Percentiles rank a stretch among this genome's conserved stretches.
phyloP scores from a whole-genome alignment of 352 stramenopile genomes.

The Aphanomyces astaci region DNA sequence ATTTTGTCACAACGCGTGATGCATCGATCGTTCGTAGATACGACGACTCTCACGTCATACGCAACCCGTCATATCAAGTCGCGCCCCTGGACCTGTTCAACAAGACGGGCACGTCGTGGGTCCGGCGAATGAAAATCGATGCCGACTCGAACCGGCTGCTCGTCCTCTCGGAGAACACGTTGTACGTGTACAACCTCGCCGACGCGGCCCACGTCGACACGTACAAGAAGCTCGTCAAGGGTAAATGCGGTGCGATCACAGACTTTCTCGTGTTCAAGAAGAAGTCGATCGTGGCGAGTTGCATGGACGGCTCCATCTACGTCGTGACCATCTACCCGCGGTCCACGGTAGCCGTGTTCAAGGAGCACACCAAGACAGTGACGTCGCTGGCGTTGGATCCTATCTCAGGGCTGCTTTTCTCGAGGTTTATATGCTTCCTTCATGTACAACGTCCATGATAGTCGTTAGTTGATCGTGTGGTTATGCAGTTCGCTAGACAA shows the following conservation, averaged over 20 bases:
- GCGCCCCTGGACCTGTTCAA: slow-evolving; percentile 6
- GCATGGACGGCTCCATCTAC: slow-evolving; percentile 44
- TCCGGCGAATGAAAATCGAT: slow-evolving; percentile 45
- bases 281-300: slow-evolving; percentile 58
- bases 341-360: slow-evolving; percentile 53
- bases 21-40: not conserved
- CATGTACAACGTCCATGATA: not conserved
- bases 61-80: slow-evolving; percentile 22
- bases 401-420: slow-evolving; percentile 49
- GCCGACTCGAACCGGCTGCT: slow-evolving; percentile 27
- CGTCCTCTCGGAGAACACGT: slow-evolving; percentile 20
- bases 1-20: not conserved
- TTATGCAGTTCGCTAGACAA: slow-evolving; percentile 48
- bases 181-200: slow-evolving; percentile 42
- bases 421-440: slow-evolving; percentile 18
- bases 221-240: slow-evolving; percentile 42
- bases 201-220: slow-evolving; percentile 46
- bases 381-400: slow-evolving; percentile 46
- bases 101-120: slow-evolving; percentile 31
- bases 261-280: slow-evolving; percentile 57
- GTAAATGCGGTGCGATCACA: slow-evolving; percentile 48
- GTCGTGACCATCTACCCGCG: slow-evolving; percentile 50
- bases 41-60: slow-evolving; percentile 11
- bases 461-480: not conserved
- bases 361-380: slow-evolving; percentile 53